These are phyloP conservation scores for Coleophoma eucalyptorum DNA, from an alignment of 2,329 filamentous ascomycete genomes.

Conservation along the genomic window DNA sequence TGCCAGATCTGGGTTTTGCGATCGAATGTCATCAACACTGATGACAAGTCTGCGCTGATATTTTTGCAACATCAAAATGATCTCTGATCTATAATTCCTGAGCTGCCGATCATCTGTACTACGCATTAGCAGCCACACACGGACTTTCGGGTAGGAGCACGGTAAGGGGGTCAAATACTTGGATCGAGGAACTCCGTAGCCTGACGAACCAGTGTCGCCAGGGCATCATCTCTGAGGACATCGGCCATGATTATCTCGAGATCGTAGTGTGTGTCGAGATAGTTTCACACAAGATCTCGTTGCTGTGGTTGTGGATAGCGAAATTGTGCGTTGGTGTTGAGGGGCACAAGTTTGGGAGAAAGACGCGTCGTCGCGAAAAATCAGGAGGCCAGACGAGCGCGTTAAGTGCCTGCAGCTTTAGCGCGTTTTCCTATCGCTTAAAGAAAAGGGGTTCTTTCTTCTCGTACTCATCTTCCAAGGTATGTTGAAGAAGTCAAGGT, in stretches of 20 bases:
- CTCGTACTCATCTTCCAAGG: no score
- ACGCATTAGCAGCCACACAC: no score
- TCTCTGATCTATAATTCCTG: slow-evolving; percentile 83
- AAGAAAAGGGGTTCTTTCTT: not conserved
- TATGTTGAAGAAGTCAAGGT: no score
- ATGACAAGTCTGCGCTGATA: slow-evolving; percentile 63
- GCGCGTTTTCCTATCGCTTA: not conserved
- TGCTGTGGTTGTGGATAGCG: not conserved
- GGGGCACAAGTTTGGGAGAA: not conserved
- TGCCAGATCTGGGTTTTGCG: slow-evolving; percentile 81
- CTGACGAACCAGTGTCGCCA: slow-evolving; percentile 50
- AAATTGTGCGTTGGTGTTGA: no score
- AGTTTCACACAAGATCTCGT: not conserved
- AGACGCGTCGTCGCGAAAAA: not conserved
- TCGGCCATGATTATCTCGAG: not conserved
- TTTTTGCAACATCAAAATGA: slow-evolving; percentile 72
- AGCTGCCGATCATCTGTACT: slow-evolving; percentile 45
- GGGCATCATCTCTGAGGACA: not conserved
- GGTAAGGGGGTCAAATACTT: slow-evolving; percentile 48
- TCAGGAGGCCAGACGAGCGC: not conserved
- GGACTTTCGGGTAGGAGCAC: no score
- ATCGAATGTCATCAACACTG: slow-evolving; percentile 85
- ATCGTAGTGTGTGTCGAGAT: not conserved
- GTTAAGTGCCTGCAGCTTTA: not conserved
- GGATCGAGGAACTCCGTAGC: slow-evolving; percentile 89